Percentiles rank a stretch among this genome's conserved stretches.
phyloP scores from a whole-genome alignment of 2,329 filamentous ascomycete genomes.

The Nannizzia gypsea region DNA sequence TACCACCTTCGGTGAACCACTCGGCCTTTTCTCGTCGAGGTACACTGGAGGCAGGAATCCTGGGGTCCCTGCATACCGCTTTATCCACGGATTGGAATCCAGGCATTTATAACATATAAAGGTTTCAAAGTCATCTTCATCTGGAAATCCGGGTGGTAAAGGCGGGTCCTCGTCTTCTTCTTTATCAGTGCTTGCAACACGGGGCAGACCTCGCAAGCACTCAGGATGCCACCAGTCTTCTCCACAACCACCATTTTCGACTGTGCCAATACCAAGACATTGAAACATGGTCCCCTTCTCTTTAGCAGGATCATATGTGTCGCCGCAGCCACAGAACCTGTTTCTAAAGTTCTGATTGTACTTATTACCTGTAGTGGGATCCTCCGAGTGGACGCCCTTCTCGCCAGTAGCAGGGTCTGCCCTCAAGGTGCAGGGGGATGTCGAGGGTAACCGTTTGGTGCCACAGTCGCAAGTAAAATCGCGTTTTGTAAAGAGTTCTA shows the following conservation, averaged over 20 bases:
- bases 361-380: conserved; percentile 57
- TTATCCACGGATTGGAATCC: conserved; percentile 81
- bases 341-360: conserved; percentile 97
- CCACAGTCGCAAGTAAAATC: conserved; percentile 96
- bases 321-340: conserved; percentile 76
- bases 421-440: conserved; percentile 64
- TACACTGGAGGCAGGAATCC: conserved; percentile 71
- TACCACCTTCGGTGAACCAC: no score
- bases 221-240: conserved; percentile 98
- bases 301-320: conserved; percentile 75
- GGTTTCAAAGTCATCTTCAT: conserved; percentile 77
- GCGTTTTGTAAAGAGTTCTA: conserved; percentile 91
- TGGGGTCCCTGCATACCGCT: conserved; percentile 64
- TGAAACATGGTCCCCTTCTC: conserved; percentile 99
- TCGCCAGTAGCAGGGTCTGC: conserved; percentile 59
- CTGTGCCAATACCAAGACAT: conserved; percentile 71
- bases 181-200: conserved; percentile 28
- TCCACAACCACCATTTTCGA: conserved; percentile 76
- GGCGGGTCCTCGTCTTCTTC: conserved; percentile 48
- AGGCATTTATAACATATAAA: conserved; percentile 94
- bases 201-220: conserved; percentile 69
- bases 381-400: conserved; percentile 69
- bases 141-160: conserved; percentile 73
- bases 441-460: conserved; percentile 62
- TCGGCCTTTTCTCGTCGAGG: conserved; percentile 7